Evolutionary conservation across 176 grass and related monocot genomes (phyloP), one percentile per base, ranked within the genome.

Genomic region (Neostapfia colusana): DNA sequence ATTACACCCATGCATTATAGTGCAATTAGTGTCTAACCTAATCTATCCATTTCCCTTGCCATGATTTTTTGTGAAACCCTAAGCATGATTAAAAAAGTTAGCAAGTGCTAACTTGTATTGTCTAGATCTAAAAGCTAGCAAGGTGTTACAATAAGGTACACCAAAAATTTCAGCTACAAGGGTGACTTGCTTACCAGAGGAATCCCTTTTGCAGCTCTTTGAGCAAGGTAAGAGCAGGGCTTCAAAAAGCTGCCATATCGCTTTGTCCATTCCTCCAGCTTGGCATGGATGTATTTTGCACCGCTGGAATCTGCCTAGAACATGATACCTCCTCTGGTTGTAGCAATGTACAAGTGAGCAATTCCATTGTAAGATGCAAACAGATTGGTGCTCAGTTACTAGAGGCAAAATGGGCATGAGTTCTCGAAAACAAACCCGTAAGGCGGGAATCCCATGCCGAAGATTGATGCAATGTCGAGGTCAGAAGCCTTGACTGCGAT

Each of bases 381-480:
- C 31, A 26, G 38, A 62, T 13, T 10, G 10, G 13, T 2, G 1
- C 25, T 26, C 41, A 7, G 10, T 50, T 25, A 42, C 18, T 8
- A 69, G 20, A 72, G 25, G 25, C 7, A 81, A 77, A 70, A 40
- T 61, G 59, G 56, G 63, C 35, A 31, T 10, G 12, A 25, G 44
- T 45, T 28, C 17, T 18, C 10, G 38, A 34, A 67, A 68, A 8
- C 40, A 59, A 43, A 93, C 93, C 91, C 89, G 72, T 97, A 91
- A 66, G 94, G 86, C 67, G 94, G 94, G 84, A 97, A 97, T 1
- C 94, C 94, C 88, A 93, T 93, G 72, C 91, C 94, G 0, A 97
- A 93, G 63, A 93, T 79, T 7, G 94, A 93, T 42, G 94, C 94
- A 37, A 93, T 93, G 58, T 97, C 91, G 11, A 97, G 90, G 63